These are phyloP conservation scores for Rhizophora mangle DNA, from an alignment of 345 rosid species.

Conservation along the genomic window DNA sequence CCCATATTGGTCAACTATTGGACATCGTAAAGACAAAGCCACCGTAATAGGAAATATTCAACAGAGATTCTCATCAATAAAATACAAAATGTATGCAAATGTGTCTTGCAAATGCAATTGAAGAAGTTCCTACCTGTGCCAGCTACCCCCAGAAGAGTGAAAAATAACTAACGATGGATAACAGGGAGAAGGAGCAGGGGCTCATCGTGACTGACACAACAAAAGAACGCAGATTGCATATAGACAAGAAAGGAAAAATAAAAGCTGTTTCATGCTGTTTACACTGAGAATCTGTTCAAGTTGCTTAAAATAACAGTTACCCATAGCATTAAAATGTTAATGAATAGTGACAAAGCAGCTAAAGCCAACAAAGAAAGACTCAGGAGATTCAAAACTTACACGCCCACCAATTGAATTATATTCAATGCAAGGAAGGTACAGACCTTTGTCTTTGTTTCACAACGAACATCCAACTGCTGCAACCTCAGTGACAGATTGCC, in stretches of 20 bases:
- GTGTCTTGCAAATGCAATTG: background rate
- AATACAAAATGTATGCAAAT: background rate
- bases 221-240: no score
- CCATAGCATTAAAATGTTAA: background rate
- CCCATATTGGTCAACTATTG: no score
- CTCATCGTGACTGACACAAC: no score
- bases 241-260: background rate
- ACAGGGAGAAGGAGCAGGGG: background rate
- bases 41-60: background rate
- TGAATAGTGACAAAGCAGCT: background rate
- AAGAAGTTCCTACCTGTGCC: background rate
- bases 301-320: background rate
- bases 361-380: background rate
- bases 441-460: slow-evolving; percentile 47
- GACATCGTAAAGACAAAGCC: no score
- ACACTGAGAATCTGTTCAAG: background rate
- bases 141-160: background rate
- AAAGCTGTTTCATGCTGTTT: background rate
- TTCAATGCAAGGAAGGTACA: background rate
- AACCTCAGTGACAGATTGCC: slow-evolving; percentile 41
- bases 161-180: background rate
- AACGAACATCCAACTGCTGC: slow-evolving; percentile 42
- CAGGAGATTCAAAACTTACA: background rate
- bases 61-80: background rate
- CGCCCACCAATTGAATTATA: background rate